phyloP scores from a whole-genome alignment of 1,139 yeast genomes.

The Spathaspora sp. region DNA sequence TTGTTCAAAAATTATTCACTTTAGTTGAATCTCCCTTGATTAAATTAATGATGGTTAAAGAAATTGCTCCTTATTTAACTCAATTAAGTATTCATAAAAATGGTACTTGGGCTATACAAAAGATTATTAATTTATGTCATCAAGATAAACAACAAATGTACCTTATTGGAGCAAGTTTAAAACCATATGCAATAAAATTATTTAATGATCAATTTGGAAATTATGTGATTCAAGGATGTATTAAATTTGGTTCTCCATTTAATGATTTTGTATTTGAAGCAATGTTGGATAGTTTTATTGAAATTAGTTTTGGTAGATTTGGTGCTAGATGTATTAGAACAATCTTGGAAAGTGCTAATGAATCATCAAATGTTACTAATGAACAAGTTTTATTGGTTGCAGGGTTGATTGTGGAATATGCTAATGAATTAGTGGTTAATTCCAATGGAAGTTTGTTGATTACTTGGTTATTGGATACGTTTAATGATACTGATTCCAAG shows the following conservation, averaged over 20 bases:
- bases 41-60: conserved; percentile 79
- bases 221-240: conserved; percentile 91
- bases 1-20: conserved; percentile 87
- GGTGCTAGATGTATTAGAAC: conserved; percentile 97
- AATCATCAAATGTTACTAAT: conserved; percentile 31
- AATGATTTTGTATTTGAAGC: conserved; percentile 89
- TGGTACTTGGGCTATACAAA: conserved; percentile 99
- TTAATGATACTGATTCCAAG: conserved; percentile 56
- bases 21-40: conserved; percentile 63
- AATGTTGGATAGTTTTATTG: conserved; percentile 74
- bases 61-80: conserved; percentile 76
- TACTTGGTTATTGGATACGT: conserved; percentile 94
- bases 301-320: conserved; percentile 83
- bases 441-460: conserved; percentile 85
- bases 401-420: conserved; percentile 73
- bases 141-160: conserved; percentile 65
- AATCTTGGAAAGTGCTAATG: conserved; percentile 68
- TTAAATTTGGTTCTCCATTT: conserved; percentile 85
- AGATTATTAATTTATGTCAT: conserved; percentile 75
- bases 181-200: conserved; percentile 80
- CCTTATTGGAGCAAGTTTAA: conserved; percentile 66
- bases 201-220: conserved; percentile 97
- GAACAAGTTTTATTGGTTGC: conserved; percentile 80
- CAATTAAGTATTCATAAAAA: conserved; percentile 95
- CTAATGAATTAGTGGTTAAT: conserved; percentile 79